Evolutionary conservation across 139 green algal species (phyloP), one percentile per base, ranked within the genome.

Genomic region (Volvox reticuliferus): DNA sequence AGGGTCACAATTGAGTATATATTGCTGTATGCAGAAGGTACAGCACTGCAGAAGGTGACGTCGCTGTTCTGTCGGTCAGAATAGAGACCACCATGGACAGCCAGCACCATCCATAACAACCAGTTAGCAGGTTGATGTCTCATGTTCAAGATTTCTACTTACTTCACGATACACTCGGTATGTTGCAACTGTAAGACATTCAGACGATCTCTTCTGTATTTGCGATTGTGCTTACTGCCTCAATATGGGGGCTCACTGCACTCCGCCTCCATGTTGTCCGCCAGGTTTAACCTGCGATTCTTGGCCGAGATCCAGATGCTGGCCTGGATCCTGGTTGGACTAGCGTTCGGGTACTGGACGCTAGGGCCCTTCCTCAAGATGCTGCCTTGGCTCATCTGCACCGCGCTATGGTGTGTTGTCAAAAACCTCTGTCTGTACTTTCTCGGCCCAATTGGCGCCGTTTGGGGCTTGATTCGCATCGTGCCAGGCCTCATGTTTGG

Each of bases 231-330:
- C n/a, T n/a, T 55, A 55, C 44, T 55, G 44, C 44, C 44, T 55
- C 44, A 14, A 55, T 55, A n/a, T n/a, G n/a, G n/a, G n/a, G 12
- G 19, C 32, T 79, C 20, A 9, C n/a, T 22, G 9, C 21, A 2
- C 21, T 6, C 35, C 0, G 35, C 35, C n/a, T 36, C 83, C 26
- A 33, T 5, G 0, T 24, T 14, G 13, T 21, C 68, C 19, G 37
- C 83, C 91, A 94, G 95, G 33, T 71, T 98, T 35, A 98, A 99
- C 93, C 91, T 98, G 91, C 91, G 97, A 9, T 82, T 91, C 17
- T 89, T 98, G n/a, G 97, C 94, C 1, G 97, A 99, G 89, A 28
- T 95, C 69, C 95, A 97, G 86, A 92, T 81, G 55, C 91, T 97
- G 24, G 84, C 32, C 0, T 97, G 94, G 95, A 87, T 96, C 65